Evolutionary conservation across 495 filamentous ascomycete species (phyloP).

Genomic region (Immersiella caudata): DNA sequence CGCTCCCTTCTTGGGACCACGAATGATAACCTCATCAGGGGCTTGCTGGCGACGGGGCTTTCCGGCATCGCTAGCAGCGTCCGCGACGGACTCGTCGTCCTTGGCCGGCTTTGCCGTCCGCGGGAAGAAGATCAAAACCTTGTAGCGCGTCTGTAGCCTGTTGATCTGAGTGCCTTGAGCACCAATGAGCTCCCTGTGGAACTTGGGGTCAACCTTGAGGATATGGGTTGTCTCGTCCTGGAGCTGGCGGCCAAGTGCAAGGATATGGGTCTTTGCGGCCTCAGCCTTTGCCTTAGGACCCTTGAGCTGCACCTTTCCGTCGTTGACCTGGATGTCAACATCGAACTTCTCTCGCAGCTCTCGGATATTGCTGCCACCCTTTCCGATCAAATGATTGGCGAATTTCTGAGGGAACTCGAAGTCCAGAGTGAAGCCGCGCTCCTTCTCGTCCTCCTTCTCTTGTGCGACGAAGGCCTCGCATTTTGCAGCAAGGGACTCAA

Average conservation of each 20-base stretch:
- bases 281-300: conserved; percentile 72
- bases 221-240: conserved; percentile 85
- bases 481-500: conserved; percentile 70
- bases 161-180: conserved; percentile 87
- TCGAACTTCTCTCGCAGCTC: conserved; percentile 96
- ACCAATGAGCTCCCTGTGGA: conserved; percentile 89
- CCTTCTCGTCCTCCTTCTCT: conserved; percentile 83
- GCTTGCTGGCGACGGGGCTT: conserved; percentile 72
- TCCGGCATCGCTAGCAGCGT: conserved; percentile 71
- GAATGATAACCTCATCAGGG: conserved; percentile 86
- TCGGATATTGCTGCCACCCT: conserved; percentile 88
- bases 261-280: conserved; percentile 75
- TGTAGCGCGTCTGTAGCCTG: conserved; percentile 85
- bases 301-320: conserved; percentile 63
- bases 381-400: conserved; percentile 90
- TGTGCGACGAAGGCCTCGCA: conserved; percentile 76
- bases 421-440: conserved; percentile 77
- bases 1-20: conserved; percentile 87
- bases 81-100: conserved; percentile 72
- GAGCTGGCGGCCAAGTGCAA: conserved; percentile 72
- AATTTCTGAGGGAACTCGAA: conserved; percentile 96
- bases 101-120: conserved; percentile 60
- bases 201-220: conserved; percentile 84
- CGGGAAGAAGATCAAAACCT: conserved; percentile 93
- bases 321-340: conserved; percentile 92